phyloP scores from a whole-genome alignment of 805 yeast genomes.

The Ogataea naganishii region DNA sequence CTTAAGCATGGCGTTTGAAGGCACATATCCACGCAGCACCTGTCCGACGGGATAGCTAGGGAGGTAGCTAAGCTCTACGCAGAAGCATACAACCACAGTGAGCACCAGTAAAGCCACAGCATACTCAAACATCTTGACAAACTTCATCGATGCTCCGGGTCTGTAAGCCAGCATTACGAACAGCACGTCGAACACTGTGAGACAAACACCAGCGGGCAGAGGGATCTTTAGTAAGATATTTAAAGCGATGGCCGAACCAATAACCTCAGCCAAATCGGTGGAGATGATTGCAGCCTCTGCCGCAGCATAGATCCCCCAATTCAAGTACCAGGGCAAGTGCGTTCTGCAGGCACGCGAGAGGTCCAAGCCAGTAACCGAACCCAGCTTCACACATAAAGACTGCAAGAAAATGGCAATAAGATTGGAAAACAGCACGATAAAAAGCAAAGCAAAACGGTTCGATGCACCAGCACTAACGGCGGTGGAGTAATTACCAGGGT shows the following conservation, averaged over 20 bases:
- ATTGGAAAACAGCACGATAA: conserved; percentile 33
- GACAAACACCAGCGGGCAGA: conserved; percentile 38
- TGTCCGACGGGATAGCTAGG: conserved; percentile 18
- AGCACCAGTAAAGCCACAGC: conserved; percentile 34
- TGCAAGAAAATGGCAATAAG: conserved; percentile 39
- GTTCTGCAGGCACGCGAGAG: conserved; percentile 35
- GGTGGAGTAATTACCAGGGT: conserved; percentile 45
- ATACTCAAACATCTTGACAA: conserved; percentile 34
- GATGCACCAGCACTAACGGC: conserved; percentile 39
- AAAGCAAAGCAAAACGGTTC: conserved; percentile 32
- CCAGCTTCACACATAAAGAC: conserved; percentile 34
- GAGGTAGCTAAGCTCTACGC: conserved; percentile 32
- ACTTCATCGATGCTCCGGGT: conserved; percentile 32
- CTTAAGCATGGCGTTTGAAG: conserved; percentile 32
- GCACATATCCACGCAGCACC: conserved; percentile 35
- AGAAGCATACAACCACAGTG: conserved; percentile 35
- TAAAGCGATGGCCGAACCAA: conserved; percentile 43
- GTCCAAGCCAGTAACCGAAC: conserved; percentile 41
- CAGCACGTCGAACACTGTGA: conserved; percentile 37
- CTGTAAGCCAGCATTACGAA: conserved; percentile 38
- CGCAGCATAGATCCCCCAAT: conserved; percentile 28
- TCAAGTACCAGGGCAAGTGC: conserved; percentile 31
- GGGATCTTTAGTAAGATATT: conserved; percentile 36
- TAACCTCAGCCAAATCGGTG: conserved; percentile 46
- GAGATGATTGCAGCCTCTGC: conserved; percentile 43